phyloP scores from a whole-genome alignment of 176 grass and related monocot species.

The Hsuehochloa calcarea region DNA sequence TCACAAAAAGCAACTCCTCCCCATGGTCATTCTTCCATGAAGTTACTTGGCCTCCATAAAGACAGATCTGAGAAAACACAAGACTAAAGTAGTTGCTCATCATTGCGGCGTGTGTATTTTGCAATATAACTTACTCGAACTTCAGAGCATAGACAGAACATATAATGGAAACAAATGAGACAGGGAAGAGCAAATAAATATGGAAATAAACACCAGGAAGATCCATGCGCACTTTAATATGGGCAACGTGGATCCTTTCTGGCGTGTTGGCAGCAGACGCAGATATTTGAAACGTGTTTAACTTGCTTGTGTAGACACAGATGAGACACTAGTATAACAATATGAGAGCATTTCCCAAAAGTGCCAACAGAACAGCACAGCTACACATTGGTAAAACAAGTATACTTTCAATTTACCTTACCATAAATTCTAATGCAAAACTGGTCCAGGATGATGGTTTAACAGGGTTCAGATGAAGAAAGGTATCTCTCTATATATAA shows the following conservation, averaged over 20 bases:
- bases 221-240: background rate
- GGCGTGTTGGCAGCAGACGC: background rate
- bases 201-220: background rate
- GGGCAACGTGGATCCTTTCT: background rate
- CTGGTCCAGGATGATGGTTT: background rate
- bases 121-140: background rate
- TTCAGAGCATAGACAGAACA: background rate
- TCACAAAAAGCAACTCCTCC: constrained; percentile 75
- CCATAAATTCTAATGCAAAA: background rate
- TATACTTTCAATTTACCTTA: background rate
- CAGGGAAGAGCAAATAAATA: background rate
- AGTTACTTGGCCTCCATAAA: constrained; percentile 78
- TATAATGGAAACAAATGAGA: background rate
- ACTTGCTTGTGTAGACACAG: background rate
- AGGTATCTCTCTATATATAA: background rate
- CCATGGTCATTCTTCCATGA: constrained; percentile 85
- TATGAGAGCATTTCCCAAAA: background rate
- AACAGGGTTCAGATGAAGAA: background rate
- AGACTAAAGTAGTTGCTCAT: background rate
- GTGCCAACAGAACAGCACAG: background rate
- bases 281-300: background rate
- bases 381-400: background rate
- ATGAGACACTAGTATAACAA: background rate
- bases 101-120: background rate
- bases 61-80: constrained; percentile 38